Percentiles rank a stretch among this genome's conserved stretches.
phyloP scores from a whole-genome alignment of 148 eudicot species.

The Spergularia marina region DNA sequence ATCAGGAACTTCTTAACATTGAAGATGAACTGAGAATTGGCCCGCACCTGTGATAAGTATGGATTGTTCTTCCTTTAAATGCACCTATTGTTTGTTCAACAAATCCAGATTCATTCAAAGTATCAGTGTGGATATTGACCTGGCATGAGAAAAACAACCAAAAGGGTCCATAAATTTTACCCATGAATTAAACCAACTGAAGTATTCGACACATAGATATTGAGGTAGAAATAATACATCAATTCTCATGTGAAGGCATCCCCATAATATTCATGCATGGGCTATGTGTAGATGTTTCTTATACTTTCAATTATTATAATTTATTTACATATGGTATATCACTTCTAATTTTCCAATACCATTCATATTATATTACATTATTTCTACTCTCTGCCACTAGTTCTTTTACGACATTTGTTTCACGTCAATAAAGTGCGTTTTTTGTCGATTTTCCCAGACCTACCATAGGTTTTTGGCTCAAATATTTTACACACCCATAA shows the following conservation, averaged over 20 bases:
- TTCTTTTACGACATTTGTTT: too few relatives aligned
- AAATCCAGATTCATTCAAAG: constrained; percentile 97
- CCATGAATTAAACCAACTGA: not conserved
- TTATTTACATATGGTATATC: too few relatives aligned
- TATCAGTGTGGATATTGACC: constrained; percentile 98
- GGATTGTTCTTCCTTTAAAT: constrained; percentile 86
- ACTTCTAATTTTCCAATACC: too few relatives aligned
- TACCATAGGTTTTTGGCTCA: too few relatives aligned
- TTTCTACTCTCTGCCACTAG: too few relatives aligned
- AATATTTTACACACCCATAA: too few relatives aligned
- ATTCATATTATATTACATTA: too few relatives aligned
- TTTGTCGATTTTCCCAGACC: too few relatives aligned
- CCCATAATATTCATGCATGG: not conserved
- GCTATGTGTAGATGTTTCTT: too few relatives aligned
- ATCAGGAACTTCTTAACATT: not conserved
- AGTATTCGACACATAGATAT: not conserved
- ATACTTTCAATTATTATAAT: too few relatives aligned
- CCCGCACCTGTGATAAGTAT: constrained; percentile 87
- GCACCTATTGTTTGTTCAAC: constrained; percentile 94
- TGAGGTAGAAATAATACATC: not conserved
- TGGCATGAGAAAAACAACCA: constrained; percentile 25
- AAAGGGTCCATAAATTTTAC: not conserved
- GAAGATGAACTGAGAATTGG: constrained; percentile 18
- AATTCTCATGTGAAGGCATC: constrained; percentile 4
- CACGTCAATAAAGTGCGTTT: too few relatives aligned